Evolutionary conservation across 257 asterid species (phyloP).

Genomic region (Scutellaria minor): DNA sequence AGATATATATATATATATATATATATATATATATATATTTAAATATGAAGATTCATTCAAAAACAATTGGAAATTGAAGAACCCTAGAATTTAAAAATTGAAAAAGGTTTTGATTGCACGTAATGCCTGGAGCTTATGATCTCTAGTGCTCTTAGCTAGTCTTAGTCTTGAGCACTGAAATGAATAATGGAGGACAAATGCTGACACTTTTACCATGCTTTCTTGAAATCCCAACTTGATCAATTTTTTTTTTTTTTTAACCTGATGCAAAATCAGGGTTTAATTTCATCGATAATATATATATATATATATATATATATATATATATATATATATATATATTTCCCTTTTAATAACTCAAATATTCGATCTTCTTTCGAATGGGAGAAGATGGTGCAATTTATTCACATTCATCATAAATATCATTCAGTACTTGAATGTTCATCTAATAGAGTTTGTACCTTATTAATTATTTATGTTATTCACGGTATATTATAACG

Average conservation of each 20-base stretch:
- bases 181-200: slow-evolving; percentile 42
- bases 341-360: no score
- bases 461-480: no score
- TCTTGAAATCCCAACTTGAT: slow-evolving; percentile 22
- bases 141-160: slow-evolving; percentile 1
- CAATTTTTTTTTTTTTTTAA: neutral
- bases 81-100: slow-evolving; percentile 15
- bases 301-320: no score
- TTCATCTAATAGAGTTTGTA: no score
- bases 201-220: slow-evolving; percentile 55
- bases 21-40: slow-evolving; percentile 18
- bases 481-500: no score
- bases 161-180: slow-evolving; percentile 35
- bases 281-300: neutral
- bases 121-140: slow-evolving; percentile 44
- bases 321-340: no score
- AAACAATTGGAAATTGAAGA: slow-evolving; percentile 28
- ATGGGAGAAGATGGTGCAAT: no score
- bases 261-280: neutral
- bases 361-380: no score
- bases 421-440: no score
- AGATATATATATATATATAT: slow-evolving; percentile 7
- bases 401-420: no score
- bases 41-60: slow-evolving; percentile 9
- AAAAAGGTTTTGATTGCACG: slow-evolving; percentile 38